These are phyloP conservation scores for Vanrija sp. DNA, from an alignment of 1,284 basidiomycete species.

Conservation along the genomic window DNA sequence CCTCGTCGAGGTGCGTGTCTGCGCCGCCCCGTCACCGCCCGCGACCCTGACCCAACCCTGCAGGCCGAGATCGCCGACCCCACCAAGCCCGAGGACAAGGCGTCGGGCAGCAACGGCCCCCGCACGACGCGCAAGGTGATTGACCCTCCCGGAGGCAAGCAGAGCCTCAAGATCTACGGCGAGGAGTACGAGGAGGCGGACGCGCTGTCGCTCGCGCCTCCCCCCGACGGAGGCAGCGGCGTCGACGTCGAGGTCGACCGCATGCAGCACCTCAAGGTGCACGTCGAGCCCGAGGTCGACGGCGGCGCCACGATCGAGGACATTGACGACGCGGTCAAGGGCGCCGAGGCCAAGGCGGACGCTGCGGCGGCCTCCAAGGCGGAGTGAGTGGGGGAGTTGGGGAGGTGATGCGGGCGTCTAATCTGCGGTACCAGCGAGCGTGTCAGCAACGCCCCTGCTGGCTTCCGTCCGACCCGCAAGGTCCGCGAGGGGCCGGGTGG, in stretches of 20 bases:
- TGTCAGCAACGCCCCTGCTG: constrained; percentile 36
- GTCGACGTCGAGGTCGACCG: constrained; percentile 43
- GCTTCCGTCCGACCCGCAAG: constrained; percentile 44
- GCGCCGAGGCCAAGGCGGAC: not conserved
- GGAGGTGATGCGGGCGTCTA: not conserved
- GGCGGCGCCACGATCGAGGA: constrained; percentile 41
- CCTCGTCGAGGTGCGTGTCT: constrained; percentile 42
- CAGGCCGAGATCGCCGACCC: constrained; percentile 49
- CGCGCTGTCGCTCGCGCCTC: constrained; percentile 45
- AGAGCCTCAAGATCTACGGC: constrained; percentile 36
- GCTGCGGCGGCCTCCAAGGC: not conserved
- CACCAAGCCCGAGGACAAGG: constrained; percentile 24
- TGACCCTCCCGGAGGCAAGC: constrained; percentile 45
- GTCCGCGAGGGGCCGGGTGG: constrained; percentile 47
- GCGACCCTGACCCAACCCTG: not conserved
- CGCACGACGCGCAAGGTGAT: constrained; percentile 41
- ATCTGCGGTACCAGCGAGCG: constrained; percentile 4
- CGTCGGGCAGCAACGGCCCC: constrained; percentile 32
- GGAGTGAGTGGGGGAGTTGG: not conserved
- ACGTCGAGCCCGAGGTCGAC: constrained; percentile 41
- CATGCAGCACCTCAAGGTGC: constrained; percentile 41
- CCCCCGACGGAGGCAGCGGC: constrained; percentile 36
- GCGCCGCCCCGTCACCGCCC: not conserved
- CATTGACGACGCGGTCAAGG: constrained; percentile 2
- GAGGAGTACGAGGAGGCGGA: constrained; percentile 47